These are phyloP conservation scores for Taxillus chinensis DNA, from an alignment of 164 flowering plant species.

Conservation along the genomic window DNA sequence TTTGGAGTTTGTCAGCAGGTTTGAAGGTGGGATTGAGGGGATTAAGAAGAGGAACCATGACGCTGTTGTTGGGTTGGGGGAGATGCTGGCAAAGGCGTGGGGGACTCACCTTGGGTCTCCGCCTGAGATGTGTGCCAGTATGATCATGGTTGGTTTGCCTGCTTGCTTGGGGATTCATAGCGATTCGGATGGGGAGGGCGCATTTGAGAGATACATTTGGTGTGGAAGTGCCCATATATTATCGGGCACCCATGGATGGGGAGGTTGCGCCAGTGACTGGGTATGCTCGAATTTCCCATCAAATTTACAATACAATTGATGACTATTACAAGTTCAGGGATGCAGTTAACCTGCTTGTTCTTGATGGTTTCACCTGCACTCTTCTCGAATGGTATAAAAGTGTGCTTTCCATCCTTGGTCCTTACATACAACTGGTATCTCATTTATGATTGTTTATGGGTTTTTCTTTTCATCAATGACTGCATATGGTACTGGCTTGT, in stretches of 20 bases:
- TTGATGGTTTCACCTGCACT: conserved; percentile 44
- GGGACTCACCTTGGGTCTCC: conserved; percentile 76
- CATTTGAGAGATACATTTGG: conserved; percentile 50
- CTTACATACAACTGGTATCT: too few relatives aligned
- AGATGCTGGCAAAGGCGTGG: conserved; percentile 81
- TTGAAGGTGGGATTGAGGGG: conserved; percentile 82
- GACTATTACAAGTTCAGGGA: conserved; percentile 65
- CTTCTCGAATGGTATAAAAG: too few relatives aligned
- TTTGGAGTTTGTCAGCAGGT: conserved; percentile 59
- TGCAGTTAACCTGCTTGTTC: conserved; percentile 48
- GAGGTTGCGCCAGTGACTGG: conserved; percentile 35
- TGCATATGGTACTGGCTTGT: too few relatives aligned
- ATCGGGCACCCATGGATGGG: conserved; percentile 29
- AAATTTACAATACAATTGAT: conserved; percentile 56
- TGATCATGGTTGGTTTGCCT: conserved; percentile 89
- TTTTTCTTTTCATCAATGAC: too few relatives aligned
- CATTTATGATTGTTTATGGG: too few relatives aligned
- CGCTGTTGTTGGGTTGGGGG: too few relatives aligned
- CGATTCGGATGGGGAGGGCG: conserved; percentile 50
- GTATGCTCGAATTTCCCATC: conserved; percentile 73
- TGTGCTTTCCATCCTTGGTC: too few relatives aligned
- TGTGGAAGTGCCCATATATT: conserved; percentile 66
- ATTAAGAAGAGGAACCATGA: conserved; percentile 78
- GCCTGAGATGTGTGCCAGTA: conserved; percentile 65
- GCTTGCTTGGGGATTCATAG: conserved; percentile 49